phyloP scores from a whole-genome alignment of 1,284 basidiomycete species.

The Leccinum ponderosum region DNA sequence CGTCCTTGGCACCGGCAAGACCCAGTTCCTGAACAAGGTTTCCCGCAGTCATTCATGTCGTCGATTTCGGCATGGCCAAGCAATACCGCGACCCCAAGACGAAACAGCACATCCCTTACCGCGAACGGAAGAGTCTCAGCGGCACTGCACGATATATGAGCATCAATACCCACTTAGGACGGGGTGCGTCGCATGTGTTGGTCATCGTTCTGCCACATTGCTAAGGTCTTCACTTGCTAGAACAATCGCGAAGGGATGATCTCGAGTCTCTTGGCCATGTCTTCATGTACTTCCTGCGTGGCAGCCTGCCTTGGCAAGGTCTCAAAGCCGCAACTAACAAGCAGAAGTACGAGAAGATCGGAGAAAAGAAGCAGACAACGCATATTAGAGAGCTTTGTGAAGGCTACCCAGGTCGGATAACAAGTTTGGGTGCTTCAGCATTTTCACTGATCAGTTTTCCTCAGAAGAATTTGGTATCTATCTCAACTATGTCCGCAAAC shows the following conservation, averaged over 20 bases:
- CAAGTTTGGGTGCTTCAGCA: constrained; percentile 64
- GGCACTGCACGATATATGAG: constrained; percentile 99
- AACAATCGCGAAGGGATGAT: constrained; percentile 90
- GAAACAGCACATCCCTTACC: constrained; percentile 96
- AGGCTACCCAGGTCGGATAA: constrained; percentile 84
- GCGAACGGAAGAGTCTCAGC: constrained; percentile 97
- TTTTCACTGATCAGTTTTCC: constrained; percentile 74
- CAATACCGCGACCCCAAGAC: constrained; percentile 99
- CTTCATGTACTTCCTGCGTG: constrained; percentile 97
- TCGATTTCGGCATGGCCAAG: constrained; percentile 98
- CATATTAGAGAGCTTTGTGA: constrained; percentile 94
- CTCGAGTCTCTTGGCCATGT: constrained; percentile 95
- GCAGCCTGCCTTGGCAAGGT: constrained; percentile 94
- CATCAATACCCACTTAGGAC: constrained; percentile 97
- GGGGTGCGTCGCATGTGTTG: constrained; percentile 41
- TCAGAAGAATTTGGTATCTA: constrained; percentile 94
- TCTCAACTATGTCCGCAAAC: constrained; percentile 95
- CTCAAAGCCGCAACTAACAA: constrained; percentile 97
- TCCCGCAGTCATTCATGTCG: constrained; percentile 73
- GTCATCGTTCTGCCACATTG: neutral
- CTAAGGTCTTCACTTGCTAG: constrained; percentile 13
- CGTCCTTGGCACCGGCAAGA: neutral
- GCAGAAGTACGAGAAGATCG: constrained; percentile 98
- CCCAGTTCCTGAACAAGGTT: neutral
- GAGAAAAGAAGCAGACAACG: constrained; percentile 97